phyloP scores from a whole-genome alignment of 192 early-diverging fungal species.

The Spizellomyces punctatus region DNA sequence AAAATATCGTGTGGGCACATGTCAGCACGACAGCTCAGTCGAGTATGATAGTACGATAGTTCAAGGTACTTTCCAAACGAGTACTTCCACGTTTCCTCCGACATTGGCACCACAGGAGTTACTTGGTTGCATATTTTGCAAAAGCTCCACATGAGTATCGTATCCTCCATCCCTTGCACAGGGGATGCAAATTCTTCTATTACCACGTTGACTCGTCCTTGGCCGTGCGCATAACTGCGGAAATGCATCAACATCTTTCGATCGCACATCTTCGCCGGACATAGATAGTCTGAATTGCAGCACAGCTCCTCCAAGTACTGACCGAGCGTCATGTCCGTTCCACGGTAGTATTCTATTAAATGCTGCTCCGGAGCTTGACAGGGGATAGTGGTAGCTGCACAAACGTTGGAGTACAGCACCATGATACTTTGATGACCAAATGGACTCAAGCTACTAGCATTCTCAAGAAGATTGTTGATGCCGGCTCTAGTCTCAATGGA shows the following conservation, averaged over 20 bases:
- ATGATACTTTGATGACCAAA: slow-evolving; percentile 76
- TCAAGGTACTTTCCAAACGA: slow-evolving; percentile 99
- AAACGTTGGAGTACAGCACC: slow-evolving; percentile 73
- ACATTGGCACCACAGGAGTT: slow-evolving; percentile 78
- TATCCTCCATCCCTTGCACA: slow-evolving; percentile 69
- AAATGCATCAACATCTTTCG: slow-evolving; percentile 80
- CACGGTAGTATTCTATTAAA: slow-evolving; percentile 79
- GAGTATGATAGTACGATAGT: slow-evolving; percentile 80
- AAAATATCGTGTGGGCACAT: slow-evolving; percentile 84
- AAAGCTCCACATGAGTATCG: slow-evolving; percentile 84
- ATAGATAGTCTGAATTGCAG: slow-evolving; percentile 66
- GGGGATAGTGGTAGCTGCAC: slow-evolving; percentile 58
- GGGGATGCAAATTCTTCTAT: slow-evolving; percentile 61
- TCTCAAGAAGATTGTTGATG: slow-evolving; percentile 54
- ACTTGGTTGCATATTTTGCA: slow-evolving; percentile 74
- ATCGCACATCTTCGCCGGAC: slow-evolving; percentile 72
- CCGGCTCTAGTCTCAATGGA: slow-evolving; percentile 42
- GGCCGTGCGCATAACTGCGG: slow-evolving; percentile 84
- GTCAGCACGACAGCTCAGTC: slow-evolving; percentile 63
- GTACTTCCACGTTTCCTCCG: slow-evolving; percentile 87
- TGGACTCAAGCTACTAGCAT: slow-evolving; percentile 62
- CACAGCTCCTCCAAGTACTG: slow-evolving; percentile 85
- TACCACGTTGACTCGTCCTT: slow-evolving; percentile 75
- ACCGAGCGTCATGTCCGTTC: slow-evolving; percentile 84
- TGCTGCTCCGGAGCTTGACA: slow-evolving; percentile 67